Conservation (phyloP, 345 rosid species). For the Eucalyptus grandis region DNA sequence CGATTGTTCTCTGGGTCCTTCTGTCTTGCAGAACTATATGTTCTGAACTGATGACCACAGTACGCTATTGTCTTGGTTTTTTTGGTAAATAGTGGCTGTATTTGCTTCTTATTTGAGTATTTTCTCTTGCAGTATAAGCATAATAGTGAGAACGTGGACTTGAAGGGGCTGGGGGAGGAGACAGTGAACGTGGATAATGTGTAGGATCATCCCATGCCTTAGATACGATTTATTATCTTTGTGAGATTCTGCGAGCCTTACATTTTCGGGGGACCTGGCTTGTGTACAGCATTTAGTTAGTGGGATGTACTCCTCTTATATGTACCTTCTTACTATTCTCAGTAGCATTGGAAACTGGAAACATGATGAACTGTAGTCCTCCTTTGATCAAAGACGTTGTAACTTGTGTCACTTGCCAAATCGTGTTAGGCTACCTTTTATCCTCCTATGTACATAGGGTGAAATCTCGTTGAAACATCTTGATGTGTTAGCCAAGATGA, state of each 20-base stretch:
- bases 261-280: not conserved
- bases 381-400: not conserved
- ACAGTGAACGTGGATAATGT: slow-evolving; percentile 6
- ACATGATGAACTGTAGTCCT: not conserved
- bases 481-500: not conserved
- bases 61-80: not conserved
- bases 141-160: slow-evolving; percentile 24
- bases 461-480: not conserved
- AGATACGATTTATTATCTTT: not conserved
- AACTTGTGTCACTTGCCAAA: not conserved
- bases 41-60: not conserved
- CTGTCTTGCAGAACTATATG: too few relatives aligned
- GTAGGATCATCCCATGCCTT: not conserved
- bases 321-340: not conserved
- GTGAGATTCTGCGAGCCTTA: not conserved
- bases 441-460: not conserved
- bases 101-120: not conserved
- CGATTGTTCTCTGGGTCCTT: too few relatives aligned
- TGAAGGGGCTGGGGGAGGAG: slow-evolving; percentile 17
- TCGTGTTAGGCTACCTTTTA: not conserved
- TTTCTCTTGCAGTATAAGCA: slow-evolving; percentile 26
- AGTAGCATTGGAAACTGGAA: not conserved
- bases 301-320: not conserved
- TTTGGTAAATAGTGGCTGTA: not conserved
- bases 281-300: not conserved